A percentile compares a stretch with the other conserved stretches of the same genome.
phyloP scores from a whole-genome alignment of 306 rosid species.

The Castanea crenata region DNA sequence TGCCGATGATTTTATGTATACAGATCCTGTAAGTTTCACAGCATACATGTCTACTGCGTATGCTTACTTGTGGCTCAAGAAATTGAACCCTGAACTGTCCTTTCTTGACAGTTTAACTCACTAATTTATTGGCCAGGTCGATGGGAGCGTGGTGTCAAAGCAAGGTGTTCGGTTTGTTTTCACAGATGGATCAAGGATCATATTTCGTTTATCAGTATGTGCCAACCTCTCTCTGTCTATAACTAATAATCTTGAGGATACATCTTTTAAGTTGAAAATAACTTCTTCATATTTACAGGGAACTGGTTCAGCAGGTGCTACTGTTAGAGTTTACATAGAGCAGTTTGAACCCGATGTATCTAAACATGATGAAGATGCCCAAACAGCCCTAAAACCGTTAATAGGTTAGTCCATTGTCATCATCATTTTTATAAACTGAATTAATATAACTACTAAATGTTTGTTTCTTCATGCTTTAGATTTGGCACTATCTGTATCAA shows the following conservation, averaged over 20 bases:
- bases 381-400: constrained; percentile 75
- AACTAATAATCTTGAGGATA: neutral
- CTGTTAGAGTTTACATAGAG: constrained; percentile 85
- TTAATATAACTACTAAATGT: neutral
- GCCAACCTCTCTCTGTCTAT: constrained; percentile 1
- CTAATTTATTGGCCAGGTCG: constrained; percentile 53
- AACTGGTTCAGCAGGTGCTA: constrained; percentile 98
- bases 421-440: neutral
- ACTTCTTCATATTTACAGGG: constrained; percentile 49
- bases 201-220: constrained; percentile 90
- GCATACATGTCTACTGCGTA: constrained; percentile 7
- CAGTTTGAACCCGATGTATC: constrained; percentile 79
- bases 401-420: constrained; percentile 55
- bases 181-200: constrained; percentile 93
- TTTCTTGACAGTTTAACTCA: neutral
- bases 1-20: constrained; percentile 85
- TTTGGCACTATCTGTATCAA: constrained; percentile 79
- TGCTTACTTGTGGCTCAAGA: constrained; percentile 7
- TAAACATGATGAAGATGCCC: constrained; percentile 88
- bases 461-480: constrained; percentile 43
- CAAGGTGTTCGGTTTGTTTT: constrained; percentile 96
- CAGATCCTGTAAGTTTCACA: constrained; percentile 74
- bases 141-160: constrained; percentile 81
- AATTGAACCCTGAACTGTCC: constrained; percentile 14
- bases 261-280: neutral